phyloP scores from a whole-genome alignment of 139 green algal species.

The Zygnema cylindricum region DNA sequence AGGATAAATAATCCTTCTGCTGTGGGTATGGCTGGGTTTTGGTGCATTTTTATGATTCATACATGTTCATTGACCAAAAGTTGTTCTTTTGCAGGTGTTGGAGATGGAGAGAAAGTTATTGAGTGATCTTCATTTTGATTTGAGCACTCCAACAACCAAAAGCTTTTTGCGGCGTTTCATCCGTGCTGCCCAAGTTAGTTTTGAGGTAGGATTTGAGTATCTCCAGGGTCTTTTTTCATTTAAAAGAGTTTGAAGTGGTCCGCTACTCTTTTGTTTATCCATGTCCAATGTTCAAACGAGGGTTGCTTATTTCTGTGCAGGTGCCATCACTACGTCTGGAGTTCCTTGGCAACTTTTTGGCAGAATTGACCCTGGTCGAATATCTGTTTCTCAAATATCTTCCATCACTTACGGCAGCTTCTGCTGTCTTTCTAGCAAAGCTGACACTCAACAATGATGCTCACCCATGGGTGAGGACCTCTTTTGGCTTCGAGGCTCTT shows the following conservation, averaged over 20 bases:
- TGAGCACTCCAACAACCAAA: slow-evolving; percentile 89
- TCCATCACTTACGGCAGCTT: slow-evolving; percentile 80
- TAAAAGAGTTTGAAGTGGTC: neutral
- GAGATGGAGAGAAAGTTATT: slow-evolving; percentile 86
- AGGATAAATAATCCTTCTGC: neutral
- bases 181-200: slow-evolving; percentile 62
- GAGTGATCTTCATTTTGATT: slow-evolving; percentile 83
- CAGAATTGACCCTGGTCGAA: slow-evolving; percentile 89
- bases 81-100: slow-evolving; percentile 60
- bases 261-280: neutral
- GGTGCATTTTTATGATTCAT: neutral
- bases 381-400: slow-evolving; percentile 80
- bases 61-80: neutral
- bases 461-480: slow-evolving; percentile 62
- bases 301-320: neutral
- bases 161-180: slow-evolving; percentile 83
- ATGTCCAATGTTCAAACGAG: neutral
- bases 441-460: slow-evolving; percentile 59
- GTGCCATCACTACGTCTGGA: slow-evolving; percentile 56
- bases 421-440: slow-evolving; percentile 80
- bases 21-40: neutral
- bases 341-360: slow-evolving; percentile 84
- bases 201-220: slow-evolving; percentile 31
- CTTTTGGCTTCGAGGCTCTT: neutral
- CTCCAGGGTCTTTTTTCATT: neutral